Conservation (phyloP, 2,329 filamentous ascomycete genomes). For the Fusarium transvaalense region DNA sequence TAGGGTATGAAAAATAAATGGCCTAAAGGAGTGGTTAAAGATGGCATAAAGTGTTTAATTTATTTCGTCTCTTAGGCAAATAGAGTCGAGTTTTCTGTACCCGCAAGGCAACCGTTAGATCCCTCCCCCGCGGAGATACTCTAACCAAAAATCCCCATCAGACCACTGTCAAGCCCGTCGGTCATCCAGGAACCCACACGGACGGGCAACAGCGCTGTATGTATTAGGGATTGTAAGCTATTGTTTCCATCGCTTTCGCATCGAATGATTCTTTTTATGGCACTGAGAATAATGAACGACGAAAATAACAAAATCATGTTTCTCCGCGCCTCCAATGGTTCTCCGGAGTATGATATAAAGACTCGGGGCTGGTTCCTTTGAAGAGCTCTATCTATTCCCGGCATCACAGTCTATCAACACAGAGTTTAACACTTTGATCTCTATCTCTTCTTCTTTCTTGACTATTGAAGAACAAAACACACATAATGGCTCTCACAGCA, state of each 20-base stretch:
- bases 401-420: conserved; percentile 24
- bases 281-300: conserved; percentile 4
- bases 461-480: background rate
- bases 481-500: conserved; percentile 65
- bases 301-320: conserved; percentile 35
- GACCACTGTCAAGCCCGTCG: conserved; percentile 39
- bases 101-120: background rate
- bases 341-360: conserved; percentile 42
- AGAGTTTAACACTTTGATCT: conserved; percentile 1
- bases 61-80: no score
- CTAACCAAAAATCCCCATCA: conserved; percentile 35
- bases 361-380: background rate
- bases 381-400: background rate
- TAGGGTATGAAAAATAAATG: no score
- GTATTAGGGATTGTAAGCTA: conserved; percentile 11
- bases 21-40: no score
- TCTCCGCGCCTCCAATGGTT: conserved; percentile 41
- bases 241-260: conserved; percentile 14
- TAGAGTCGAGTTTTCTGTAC: no score
- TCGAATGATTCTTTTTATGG: conserved; percentile 25
- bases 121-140: conserved; percentile 45
- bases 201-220: conserved; percentile 19
- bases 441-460: background rate
- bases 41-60: no score
- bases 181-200: conserved; percentile 38